Conservation (phyloP, 345 rosid species). For the Sonneratia alba region DNA sequence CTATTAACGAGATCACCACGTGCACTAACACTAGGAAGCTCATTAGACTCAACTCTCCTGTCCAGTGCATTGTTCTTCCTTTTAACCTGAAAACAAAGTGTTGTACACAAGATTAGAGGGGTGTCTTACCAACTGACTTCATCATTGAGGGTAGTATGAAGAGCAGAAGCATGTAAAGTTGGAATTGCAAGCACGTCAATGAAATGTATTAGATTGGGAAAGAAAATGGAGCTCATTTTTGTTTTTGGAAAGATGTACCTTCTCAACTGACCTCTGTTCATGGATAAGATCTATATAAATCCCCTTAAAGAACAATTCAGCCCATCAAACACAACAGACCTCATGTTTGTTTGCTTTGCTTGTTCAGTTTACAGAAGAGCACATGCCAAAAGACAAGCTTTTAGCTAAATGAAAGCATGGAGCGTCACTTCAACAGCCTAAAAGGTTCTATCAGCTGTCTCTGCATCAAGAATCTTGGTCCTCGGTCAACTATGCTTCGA, state of each 20-base stretch:
- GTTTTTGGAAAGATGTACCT: not conserved
- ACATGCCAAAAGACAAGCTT: not conserved
- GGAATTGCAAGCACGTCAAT: not conserved
- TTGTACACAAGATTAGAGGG: not conserved
- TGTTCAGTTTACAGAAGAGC: not conserved
- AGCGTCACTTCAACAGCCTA: no score
- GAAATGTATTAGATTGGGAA: not conserved
- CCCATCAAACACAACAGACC: not conserved
- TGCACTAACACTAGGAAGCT: constrained; percentile 37
- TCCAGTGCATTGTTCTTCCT: constrained; percentile 54
- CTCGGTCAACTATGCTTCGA: no score
- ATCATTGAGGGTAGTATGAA: not conserved
- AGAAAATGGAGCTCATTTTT: not conserved
- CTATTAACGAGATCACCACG: constrained; percentile 35
- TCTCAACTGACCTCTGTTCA: not conserved
- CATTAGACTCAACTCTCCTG: constrained; percentile 43
- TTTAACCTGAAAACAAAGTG: constrained; percentile 31
- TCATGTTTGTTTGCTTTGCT: not conserved
- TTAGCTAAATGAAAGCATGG: no score
- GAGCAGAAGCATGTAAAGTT: not conserved
- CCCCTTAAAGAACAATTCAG: not conserved
- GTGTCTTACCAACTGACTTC: not conserved
- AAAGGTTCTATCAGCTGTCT: no score
- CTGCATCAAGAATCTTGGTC: no score
- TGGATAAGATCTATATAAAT: not conserved